Conservation (phyloP, 139 green algal genomes). For the Chlamydomonas schloesseri region DNA sequence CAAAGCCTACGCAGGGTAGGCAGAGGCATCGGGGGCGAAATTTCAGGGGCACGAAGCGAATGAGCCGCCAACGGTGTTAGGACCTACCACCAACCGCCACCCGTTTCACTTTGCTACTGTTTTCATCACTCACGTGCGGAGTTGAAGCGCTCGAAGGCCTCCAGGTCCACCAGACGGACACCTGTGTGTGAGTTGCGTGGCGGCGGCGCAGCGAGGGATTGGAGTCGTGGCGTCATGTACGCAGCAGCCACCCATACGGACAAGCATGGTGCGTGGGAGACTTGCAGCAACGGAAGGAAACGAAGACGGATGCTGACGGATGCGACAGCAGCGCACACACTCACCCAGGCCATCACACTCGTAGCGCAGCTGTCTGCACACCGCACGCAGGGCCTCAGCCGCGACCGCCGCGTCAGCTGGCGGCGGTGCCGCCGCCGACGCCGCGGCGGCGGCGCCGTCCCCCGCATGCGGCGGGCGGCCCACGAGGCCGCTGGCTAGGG, state of each 20-base stretch:
- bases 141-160: constrained; percentile 37
- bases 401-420: neutral
- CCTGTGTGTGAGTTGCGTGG: neutral
- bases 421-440: no score
- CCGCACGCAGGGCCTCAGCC: neutral
- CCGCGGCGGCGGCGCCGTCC: no score
- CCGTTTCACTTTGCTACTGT: no score
- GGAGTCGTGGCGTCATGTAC: no score
- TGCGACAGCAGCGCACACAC: neutral
- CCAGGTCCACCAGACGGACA: constrained; percentile 4
- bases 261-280: neutral
- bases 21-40: no score
- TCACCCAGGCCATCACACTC: constrained; percentile 37
- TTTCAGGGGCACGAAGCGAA: no score
- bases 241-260: no score
- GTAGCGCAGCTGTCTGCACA: neutral
- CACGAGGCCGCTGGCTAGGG: no score
- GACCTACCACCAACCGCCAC: no score
- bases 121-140: neutral
- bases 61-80: no score
- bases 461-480: no score
- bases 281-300: neutral
- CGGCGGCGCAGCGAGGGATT: no score
- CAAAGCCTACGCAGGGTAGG: neutral
- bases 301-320: neutral